phyloP scores from a whole-genome alignment of 169 alveolate species.

The Plasmodium relictum region DNA sequence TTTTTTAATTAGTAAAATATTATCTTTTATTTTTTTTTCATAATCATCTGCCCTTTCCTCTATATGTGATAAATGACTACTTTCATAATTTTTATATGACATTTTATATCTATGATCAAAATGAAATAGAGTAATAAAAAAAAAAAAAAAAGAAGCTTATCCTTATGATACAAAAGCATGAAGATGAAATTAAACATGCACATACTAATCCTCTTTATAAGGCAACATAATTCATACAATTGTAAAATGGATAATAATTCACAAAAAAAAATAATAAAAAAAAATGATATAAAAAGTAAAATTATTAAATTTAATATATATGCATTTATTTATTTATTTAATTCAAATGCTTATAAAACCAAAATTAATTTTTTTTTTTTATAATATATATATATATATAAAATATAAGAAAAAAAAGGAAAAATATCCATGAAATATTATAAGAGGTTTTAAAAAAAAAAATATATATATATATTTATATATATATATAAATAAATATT shows the following conservation, averaged over 20 bases:
- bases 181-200: background rate
- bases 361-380: background rate
- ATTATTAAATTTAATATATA: background rate
- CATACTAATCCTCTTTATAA: background rate
- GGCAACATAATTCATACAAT: too few species aligned
- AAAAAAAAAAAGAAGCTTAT: background rate
- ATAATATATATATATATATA: background rate
- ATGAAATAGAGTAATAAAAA: background rate
- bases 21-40: slow-evolving; percentile 72
- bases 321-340: background rate
- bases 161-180: background rate
- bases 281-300: too few species aligned
- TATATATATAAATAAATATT: background rate
- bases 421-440: background rate
- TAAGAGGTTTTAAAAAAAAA: background rate
- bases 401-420: background rate
- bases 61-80: background rate
- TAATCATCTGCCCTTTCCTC: slow-evolving; percentile 34
- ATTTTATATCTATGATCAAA: slow-evolving; percentile 18
- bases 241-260: too few species aligned
- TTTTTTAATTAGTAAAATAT: slow-evolving; percentile 55
- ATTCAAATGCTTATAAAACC: background rate
- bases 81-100: slow-evolving; percentile 68
- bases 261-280: too few species aligned
- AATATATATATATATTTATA: background rate